Base-by-base conservation (phyloP, 2,329 filamentous ascomycete species). In the Phoma sp. region DNA sequence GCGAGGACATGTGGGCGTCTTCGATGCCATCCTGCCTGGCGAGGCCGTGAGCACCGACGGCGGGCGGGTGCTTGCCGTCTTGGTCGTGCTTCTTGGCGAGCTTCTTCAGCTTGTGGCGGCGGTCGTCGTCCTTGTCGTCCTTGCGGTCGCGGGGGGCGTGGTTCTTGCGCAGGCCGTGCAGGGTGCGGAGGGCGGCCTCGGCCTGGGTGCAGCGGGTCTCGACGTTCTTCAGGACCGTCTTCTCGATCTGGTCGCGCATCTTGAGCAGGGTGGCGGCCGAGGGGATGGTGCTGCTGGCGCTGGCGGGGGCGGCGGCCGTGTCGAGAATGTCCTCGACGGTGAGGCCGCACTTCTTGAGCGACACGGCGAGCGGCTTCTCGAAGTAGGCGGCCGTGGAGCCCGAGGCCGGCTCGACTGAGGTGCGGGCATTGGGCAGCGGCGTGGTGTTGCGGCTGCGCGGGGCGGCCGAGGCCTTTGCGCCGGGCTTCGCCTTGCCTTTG, bases 11-110 rank as follows among this genome's bases (percentile, higher is more conserved):
- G 13, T 71, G 69, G 3, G 76, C 76, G 39, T 69, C 75, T 75
- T 85, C 84, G 17, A 81, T 78, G 7, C 86, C 87, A 75, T 89
- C 87, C 76, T 89, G 87, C 60, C 85, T 78, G 9, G 85, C 82
- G 25, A 88, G 54, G 48, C 83, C 84, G 76, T 88, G 87, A 13
- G 86, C 86, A 40, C 87, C 87, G 60, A 86, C 82, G 31, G 81
- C 80, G 46, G 84, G 77, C 22, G 85, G 85, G 38, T 85, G 78
- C 50, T 86, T 82, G 58, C 90, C 86, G 56, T 83, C 85, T 8
- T 85, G 81, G 55, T 88, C 90, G 77, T 92, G 92, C 72, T 90
- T 87, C 79, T 91, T 92, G 81, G 91, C 92, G 62, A 89, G 83
- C 74, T 93, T 75, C 62, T 77, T 76, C 44, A 75, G 59, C 63